Conservation (phyloP, 495 filamentous ascomycete genomes). For the Penicillium bovifimosum region DNA sequence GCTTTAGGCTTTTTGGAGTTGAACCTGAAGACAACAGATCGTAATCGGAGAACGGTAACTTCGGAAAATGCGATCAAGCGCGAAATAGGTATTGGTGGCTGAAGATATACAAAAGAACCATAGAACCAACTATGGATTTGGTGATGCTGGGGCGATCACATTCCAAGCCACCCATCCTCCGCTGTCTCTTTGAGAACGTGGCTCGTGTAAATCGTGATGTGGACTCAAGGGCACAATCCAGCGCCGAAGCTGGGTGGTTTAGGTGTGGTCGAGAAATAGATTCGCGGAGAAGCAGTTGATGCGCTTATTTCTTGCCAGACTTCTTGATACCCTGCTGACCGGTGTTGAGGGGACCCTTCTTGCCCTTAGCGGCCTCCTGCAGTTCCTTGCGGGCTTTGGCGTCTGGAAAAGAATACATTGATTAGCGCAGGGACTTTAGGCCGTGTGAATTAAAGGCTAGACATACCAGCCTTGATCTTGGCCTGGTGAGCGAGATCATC, state of each 20-base stretch:
- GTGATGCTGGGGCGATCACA: slow-evolving; percentile 4
- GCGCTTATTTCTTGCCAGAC: slow-evolving; percentile 74
- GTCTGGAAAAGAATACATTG: slow-evolving; percentile 41
- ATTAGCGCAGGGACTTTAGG: background rate
- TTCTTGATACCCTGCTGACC: slow-evolving; percentile 85
- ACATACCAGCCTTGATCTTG: slow-evolving; percentile 67
- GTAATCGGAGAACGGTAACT: background rate
- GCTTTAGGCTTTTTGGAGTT: too few relatives aligned
- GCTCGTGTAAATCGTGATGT: slow-evolving; percentile 33
- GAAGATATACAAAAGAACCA: slow-evolving; percentile 3
- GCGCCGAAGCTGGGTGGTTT: background rate
- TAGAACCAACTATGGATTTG: background rate
- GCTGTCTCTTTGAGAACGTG: slow-evolving; percentile 19
- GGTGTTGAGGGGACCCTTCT: slow-evolving; percentile 61
- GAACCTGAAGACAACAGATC: background rate
- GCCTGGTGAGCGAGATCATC: slow-evolving; percentile 70
- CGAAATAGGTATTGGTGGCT: slow-evolving; percentile 6
- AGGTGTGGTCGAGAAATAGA: background rate
- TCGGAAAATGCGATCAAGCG: slow-evolving; percentile 6
- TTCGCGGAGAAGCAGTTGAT: background rate
- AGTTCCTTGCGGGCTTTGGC: slow-evolving; percentile 74
- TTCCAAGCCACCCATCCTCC: slow-evolving; percentile 4
- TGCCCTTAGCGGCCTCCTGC: slow-evolving; percentile 56
- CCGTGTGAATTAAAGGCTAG: background rate
- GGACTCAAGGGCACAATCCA: slow-evolving; percentile 1